Evolutionary conservation across 2,329 filamentous ascomycete genomes (phyloP).

Genomic region (Calonectria crousiana): DNA sequence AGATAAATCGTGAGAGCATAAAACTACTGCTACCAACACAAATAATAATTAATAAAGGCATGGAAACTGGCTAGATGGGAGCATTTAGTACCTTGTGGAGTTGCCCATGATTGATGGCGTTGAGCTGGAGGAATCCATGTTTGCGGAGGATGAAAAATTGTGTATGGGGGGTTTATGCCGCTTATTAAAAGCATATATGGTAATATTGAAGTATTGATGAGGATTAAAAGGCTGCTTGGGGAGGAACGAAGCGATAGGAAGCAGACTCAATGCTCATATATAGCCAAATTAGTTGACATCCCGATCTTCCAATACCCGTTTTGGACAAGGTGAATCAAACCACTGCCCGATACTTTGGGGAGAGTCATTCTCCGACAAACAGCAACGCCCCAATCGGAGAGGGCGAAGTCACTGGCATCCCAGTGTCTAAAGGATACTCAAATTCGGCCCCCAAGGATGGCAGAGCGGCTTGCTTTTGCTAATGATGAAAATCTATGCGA

Average conservation of each 20-base stretch:
- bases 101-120: background rate
- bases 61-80: too few species aligned
- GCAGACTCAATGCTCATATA: background rate
- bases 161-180: too few species aligned
- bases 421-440: background rate
- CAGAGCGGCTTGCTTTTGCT: background rate
- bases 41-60: background rate
- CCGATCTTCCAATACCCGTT: background rate
- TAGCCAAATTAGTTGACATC: background rate
- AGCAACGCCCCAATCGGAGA: background rate
- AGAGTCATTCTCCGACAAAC: background rate
- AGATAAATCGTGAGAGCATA: constrained; percentile 27
- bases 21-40: background rate
- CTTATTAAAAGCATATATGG: background rate
- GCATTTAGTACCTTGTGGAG: background rate
- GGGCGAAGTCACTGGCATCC: background rate
- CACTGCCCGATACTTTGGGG: background rate
- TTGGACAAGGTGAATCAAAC: background rate
- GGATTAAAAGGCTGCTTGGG: background rate
- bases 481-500: background rate
- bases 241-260: background rate
- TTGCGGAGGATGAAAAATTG: background rate
- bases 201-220: background rate
- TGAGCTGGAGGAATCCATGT: background rate
- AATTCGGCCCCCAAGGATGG: background rate